Percentiles rank a stretch among this genome's conserved stretches.
These are phyloP conservation scores for Parachaetomium inaequale DNA, from an alignment of 495 filamentous ascomycete genomes.

Conservation along the genomic window DNA sequence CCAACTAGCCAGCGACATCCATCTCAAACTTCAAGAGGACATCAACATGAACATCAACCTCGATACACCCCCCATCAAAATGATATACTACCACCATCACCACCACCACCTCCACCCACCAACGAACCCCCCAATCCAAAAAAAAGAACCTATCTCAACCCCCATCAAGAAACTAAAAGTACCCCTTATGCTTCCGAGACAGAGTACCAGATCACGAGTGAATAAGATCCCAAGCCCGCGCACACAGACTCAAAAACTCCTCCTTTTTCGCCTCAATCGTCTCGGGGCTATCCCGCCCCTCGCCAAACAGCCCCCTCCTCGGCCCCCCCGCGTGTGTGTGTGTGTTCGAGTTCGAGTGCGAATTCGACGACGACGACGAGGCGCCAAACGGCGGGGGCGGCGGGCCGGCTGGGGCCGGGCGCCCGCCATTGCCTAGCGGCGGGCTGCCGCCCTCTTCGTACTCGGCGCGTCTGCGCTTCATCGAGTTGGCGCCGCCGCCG, in stretches of 20 bases:
- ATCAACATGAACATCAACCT: not conserved
- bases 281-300: constrained; percentile 75
- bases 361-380: too few species aligned
- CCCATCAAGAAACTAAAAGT: not conserved
- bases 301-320: constrained; percentile 66
- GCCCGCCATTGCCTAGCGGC: constrained; percentile 60
- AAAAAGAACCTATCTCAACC: not conserved
- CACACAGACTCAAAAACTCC: constrained; percentile 84
- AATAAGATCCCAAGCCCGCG: constrained; percentile 92
- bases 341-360: too few species aligned
- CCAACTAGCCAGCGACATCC: not conserved
- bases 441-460: constrained; percentile 87
- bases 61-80: not conserved
- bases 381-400: not conserved
- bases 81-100: not conserved
- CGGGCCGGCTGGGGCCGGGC: constrained; percentile 11
- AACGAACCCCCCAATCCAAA: not conserved
- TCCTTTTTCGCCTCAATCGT: constrained; percentile 87
- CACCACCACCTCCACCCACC: not conserved
- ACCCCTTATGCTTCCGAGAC: too few species aligned
- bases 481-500: not conserved
- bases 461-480: constrained; percentile 74
- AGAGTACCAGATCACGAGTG: constrained; percentile 66
- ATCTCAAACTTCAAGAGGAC: not conserved
- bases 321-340: constrained; percentile 32